Base-by-base conservation (phyloP, 352 stramenopile species). In the Phytophthora aleatoria region DNA sequence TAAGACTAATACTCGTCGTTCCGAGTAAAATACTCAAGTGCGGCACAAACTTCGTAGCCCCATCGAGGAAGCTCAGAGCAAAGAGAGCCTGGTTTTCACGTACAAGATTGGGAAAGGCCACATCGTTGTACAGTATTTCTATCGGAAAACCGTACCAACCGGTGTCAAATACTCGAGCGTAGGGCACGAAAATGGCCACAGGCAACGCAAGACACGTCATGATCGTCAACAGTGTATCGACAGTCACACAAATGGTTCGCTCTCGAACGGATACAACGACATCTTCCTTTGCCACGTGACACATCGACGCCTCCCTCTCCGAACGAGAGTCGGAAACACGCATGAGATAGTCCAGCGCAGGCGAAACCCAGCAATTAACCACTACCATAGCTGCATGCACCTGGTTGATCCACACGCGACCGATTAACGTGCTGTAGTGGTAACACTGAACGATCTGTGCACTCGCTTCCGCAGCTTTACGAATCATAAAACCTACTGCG, bases 371-470 rank as follows among this genome's bases (percentile, higher is more conserved):
- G 36, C 60, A 78, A 52, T 79, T 85, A 24, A 63, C 33, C n/a
- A 83, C 65, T 3, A 77, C 73, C 36, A 83, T 50, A 1, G 16
- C 53, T 8, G 81, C 69, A 24, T 72, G 85, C 16, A 74, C 43
- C 11, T 77, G 59, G 27, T 87, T 89, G 30, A 86, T 73, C 76
- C 76, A 86, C 15, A 65, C 58, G 10, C 62, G 65, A 3, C 77
- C 58, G 33, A 86, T 74, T 11, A 76, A 57, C 0, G 73, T 38
- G 20, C 77, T 87, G 20, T 67, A 73, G 12, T 55, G 66, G 41
- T 84, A 77, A 5, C 79, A 75, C 41, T 87, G 75, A 1, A 79
- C 49, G 0, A 71, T 77, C 44, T 87, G 77, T 2, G 67, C 38
- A 16, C 13, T 51, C 10, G 16, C 41, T 16, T 73, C 64, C 0